A percentile compares a stretch with the other conserved stretches of the same genome.
These are phyloP conservation scores for Bipolaris bicolor DNA, from an alignment of 2,329 filamentous ascomycete genomes.

Conservation along the genomic window DNA sequence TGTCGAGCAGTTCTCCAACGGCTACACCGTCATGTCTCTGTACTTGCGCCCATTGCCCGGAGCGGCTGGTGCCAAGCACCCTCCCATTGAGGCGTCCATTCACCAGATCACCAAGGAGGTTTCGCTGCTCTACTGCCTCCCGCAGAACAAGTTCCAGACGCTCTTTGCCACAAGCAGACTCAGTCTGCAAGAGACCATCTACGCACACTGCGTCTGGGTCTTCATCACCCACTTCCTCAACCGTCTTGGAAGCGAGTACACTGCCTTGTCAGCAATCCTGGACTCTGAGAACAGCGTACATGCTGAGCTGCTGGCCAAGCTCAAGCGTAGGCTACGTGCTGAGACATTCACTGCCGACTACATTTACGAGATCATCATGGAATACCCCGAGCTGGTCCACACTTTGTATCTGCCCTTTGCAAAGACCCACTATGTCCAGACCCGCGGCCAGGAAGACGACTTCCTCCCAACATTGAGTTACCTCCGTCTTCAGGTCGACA, in stretches of 20 bases:
- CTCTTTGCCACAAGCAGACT: slow-evolving; percentile 86
- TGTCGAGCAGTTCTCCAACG: slow-evolving; percentile 97
- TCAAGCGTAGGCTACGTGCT: slow-evolving; percentile 92
- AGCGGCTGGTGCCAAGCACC: slow-evolving; percentile 59
- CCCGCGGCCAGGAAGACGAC: slow-evolving; percentile 67
- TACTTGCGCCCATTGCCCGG: slow-evolving; percentile 78
- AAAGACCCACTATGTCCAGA: slow-evolving; percentile 78
- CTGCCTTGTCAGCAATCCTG: slow-evolving; percentile 79
- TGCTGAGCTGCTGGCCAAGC: slow-evolving; percentile 84
- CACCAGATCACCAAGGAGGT: slow-evolving; percentile 99
- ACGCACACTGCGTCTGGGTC: slow-evolving; percentile 96
- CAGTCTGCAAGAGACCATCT: slow-evolving; percentile 95
- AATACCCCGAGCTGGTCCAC: slow-evolving; percentile 85
- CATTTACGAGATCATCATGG: slow-evolving; percentile 94
- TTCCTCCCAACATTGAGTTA: slow-evolving; percentile 74
- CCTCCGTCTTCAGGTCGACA: slow-evolving; percentile 68
- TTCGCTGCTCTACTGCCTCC: slow-evolving; percentile 95
- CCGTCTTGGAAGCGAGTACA: slow-evolving; percentile 89
- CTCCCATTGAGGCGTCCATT: slow-evolving; percentile 90
- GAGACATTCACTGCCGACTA: slow-evolving; percentile 99
- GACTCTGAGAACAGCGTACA: slow-evolving; percentile 83
- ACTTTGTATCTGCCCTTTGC: slow-evolving; percentile 91
- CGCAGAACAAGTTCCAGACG: slow-evolving; percentile 92
- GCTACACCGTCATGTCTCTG: slow-evolving; percentile 94
- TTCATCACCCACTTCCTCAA: slow-evolving; percentile 99